Percentiles rank a stretch among this genome's conserved stretches.
Conservation (phyloP, 202 grass and related monocot genomes). For the Tripidium arundinaceum region DNA sequence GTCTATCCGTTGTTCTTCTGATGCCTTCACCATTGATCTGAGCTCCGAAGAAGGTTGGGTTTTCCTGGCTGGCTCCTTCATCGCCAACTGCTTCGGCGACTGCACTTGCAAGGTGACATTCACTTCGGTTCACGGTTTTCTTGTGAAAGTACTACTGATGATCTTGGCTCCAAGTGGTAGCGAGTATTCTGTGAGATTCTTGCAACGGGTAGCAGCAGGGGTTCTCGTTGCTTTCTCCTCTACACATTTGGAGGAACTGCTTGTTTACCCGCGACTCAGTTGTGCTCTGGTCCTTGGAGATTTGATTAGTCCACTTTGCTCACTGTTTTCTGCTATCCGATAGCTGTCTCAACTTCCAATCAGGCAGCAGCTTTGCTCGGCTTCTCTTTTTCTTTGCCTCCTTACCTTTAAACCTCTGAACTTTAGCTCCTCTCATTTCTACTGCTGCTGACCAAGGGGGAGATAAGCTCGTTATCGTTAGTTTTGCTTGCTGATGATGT, state of each 20-base stretch:
- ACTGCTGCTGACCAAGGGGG: background rate
- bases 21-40: background rate
- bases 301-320: background rate
- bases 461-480: background rate
- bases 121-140: background rate
- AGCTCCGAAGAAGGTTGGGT: background rate
- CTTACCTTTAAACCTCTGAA: background rate
- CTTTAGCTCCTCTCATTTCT: background rate
- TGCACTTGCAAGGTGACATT: slow-evolving; percentile 19
- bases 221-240: slow-evolving; percentile 4
- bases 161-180: background rate
- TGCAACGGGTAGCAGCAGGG: background rate
- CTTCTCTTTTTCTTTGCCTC: background rate
- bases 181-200: slow-evolving; percentile 16
- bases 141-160: background rate
- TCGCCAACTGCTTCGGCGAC: background rate
- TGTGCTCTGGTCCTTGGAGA: background rate
- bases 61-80: background rate
- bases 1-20: background rate
- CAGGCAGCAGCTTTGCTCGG: slow-evolving; percentile 15
- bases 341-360: background rate
- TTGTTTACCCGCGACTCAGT: background rate
- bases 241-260: background rate
- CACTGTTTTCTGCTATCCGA: slow-evolving; percentile 3
- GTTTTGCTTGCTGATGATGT: background rate